phyloP scores from a whole-genome alignment of 2,329 filamentous ascomycete genomes.

The Ascochyta pisi region DNA sequence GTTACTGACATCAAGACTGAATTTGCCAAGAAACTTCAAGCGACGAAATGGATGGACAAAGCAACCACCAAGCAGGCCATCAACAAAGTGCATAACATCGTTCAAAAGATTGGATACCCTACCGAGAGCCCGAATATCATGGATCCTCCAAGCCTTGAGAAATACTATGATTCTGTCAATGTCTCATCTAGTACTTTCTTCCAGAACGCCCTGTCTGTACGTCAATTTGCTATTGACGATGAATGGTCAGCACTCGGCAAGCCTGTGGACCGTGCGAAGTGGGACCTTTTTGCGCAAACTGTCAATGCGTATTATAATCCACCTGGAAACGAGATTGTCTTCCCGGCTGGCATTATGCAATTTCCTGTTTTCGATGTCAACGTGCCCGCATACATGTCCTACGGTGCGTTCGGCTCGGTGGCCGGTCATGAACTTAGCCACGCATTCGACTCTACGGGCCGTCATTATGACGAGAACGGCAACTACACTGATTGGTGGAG shows the following conservation, averaged over 20 bases:
- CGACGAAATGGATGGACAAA: conserved; percentile 70
- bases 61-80: conserved; percentile 66
- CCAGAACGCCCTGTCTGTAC: conserved; percentile 62
- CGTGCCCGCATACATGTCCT: conserved; percentile 70
- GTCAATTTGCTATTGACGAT: conserved; percentile 55
- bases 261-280: conserved; percentile 66
- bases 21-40: conserved; percentile 67
- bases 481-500: conserved; percentile 74
- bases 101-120: conserved; percentile 73
- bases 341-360: conserved; percentile 73
- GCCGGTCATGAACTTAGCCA: conserved; percentile 74
- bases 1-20: conserved; percentile 73
- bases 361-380: conserved; percentile 69
- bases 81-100: conserved; percentile 70
- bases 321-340: conserved; percentile 71
- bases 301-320: conserved; percentile 71
- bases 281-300: conserved; percentile 66
- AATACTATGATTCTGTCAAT: conserved; percentile 64
- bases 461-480: conserved; percentile 69
- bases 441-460: conserved; percentile 71
- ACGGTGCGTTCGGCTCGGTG: conserved; percentile 72
- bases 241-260: conserved; percentile 66
- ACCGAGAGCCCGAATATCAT: conserved; percentile 67
- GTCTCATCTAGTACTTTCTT: conserved; percentile 63
- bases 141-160: conserved; percentile 61